phyloP scores from a whole-genome alignment of 1,284 basidiomycete genomes.

The Jaminaea rosea region DNA sequence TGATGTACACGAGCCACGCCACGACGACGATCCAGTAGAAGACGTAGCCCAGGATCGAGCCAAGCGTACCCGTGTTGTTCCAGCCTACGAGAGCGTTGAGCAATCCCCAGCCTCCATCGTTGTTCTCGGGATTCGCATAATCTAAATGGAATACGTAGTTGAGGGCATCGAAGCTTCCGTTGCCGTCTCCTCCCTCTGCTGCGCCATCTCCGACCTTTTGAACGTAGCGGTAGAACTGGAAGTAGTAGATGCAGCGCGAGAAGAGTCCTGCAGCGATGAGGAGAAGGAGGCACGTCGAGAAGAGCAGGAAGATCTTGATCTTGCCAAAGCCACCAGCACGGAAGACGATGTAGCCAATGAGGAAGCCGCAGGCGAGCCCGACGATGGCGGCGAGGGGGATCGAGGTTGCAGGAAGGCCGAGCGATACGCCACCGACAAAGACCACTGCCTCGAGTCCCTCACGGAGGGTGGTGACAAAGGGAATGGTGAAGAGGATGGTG shows the following conservation, averaged over 20 bases:
- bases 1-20: constrained; percentile 23
- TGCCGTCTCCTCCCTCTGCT: constrained; percentile 33
- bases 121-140: constrained; percentile 64
- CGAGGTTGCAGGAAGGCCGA: constrained; percentile 36
- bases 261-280: constrained; percentile 42
- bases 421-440: constrained; percentile 43
- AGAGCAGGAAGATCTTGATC: constrained; percentile 32
- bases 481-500: constrained; percentile 36
- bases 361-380: constrained; percentile 26
- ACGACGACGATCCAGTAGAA: constrained; percentile 35
- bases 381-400: constrained; percentile 43
- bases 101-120: constrained; percentile 45
- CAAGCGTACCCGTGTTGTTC: constrained; percentile 41
- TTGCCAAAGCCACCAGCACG: constrained; percentile 23
- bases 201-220: constrained; percentile 32
- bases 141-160: constrained; percentile 54
- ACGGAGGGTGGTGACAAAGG: constrained; percentile 40
- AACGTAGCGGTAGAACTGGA: constrained; percentile 36
- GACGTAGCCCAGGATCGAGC: constrained; percentile 28
- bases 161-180: constrained; percentile 29
- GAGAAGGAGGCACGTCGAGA: constrained; percentile 36
- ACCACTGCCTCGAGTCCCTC: constrained; percentile 44
- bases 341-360: constrained; percentile 35
- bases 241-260: constrained; percentile 31
- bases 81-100: constrained; percentile 41